Percentiles rank a stretch among this genome's conserved stretches.
Evolutionary conservation across 139 green algal species (phyloP).

Genomic region (Picochlorum sp.): DNA sequence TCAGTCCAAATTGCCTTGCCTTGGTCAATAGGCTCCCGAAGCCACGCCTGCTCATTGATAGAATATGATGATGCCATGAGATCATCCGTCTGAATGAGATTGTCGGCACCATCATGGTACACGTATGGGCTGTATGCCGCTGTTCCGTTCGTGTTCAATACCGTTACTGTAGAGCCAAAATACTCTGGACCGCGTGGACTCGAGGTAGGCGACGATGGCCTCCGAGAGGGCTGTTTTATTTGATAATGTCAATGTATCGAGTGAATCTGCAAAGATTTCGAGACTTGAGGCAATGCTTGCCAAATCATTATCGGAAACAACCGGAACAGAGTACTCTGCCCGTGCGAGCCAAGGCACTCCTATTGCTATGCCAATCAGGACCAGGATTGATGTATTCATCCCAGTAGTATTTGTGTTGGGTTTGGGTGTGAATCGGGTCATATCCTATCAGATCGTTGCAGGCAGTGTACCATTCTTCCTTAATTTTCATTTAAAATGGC

Average conservation of each 20-base stretch:
- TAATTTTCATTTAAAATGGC: too few species aligned
- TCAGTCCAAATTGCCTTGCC: background rate
- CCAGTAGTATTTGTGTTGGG: background rate
- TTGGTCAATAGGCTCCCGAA: background rate
- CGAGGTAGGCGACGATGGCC: background rate
- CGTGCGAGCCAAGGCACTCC: slow-evolving; percentile 4
- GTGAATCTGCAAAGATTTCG: background rate
- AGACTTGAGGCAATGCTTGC: background rate
- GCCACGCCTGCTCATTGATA: background rate
- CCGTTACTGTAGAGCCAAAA: background rate
- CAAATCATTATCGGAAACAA: background rate
- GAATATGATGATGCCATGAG: background rate
- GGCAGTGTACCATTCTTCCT: too few species aligned
- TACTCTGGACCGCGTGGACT: background rate
- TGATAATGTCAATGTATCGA: background rate
- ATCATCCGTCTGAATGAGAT: background rate
- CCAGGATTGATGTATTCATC: slow-evolving; percentile 6
- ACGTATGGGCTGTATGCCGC: background rate
- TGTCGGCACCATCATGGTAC: background rate
- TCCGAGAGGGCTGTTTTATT: slow-evolving; percentile 1
- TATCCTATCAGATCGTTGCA: too few species aligned
- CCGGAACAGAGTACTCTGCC: background rate
- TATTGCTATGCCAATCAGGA: slow-evolving; percentile 8
- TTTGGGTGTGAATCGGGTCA: background rate
- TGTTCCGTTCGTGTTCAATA: background rate